Conservation (phyloP, 2,329 filamentous ascomycete genomes). For the Aspergillus hiratsukae region DNA sequence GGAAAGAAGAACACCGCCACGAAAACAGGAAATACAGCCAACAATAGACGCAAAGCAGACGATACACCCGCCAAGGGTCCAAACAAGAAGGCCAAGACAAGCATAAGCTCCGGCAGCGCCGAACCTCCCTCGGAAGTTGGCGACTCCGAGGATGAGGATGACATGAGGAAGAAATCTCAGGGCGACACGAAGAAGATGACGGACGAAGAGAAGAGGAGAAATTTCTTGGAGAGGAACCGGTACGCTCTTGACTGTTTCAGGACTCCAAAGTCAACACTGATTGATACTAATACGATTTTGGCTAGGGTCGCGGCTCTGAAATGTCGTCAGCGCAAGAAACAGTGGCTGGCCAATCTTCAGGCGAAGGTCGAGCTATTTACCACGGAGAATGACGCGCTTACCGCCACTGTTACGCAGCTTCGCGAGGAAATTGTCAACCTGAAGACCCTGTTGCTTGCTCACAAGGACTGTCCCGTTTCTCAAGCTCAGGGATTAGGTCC, state of each 20-base stretch:
- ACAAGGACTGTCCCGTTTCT: slow-evolving; percentile 93
- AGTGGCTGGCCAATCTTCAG: slow-evolving; percentile 94
- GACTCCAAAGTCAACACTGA: background rate
- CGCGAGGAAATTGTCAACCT: slow-evolving; percentile 92
- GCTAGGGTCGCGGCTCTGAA: slow-evolving; percentile 88
- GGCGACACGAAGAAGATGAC: slow-evolving; percentile 76
- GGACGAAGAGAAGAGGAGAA: slow-evolving; percentile 96
- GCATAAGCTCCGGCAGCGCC: slow-evolving; percentile 39
- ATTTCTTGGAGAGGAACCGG: slow-evolving; percentile 95
- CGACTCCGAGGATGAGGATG: slow-evolving; percentile 50
- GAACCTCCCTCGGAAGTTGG: slow-evolving; percentile 42
- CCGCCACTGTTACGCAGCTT: slow-evolving; percentile 74
- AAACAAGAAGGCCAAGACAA: slow-evolving; percentile 69
- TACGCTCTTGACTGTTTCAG: slow-evolving; percentile 43
- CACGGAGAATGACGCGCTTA: slow-evolving; percentile 83
- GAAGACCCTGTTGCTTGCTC: slow-evolving; percentile 85
- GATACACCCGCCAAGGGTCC: slow-evolving; percentile 65
- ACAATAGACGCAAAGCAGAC: slow-evolving; percentile 73
- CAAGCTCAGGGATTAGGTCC: slow-evolving; percentile 69
- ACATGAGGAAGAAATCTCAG: slow-evolving; percentile 49
- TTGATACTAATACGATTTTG: slow-evolving; percentile 22
- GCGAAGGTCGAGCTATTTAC: slow-evolving; percentile 91
- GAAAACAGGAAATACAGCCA: slow-evolving; percentile 47
- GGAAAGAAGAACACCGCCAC: slow-evolving; percentile 60
- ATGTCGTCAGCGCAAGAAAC: slow-evolving; percentile 96